Evolutionary conservation across 441 rosid genomes (phyloP), one percentile per base, ranked within the genome.

Genomic region (Gossypium lobatum): DNA sequence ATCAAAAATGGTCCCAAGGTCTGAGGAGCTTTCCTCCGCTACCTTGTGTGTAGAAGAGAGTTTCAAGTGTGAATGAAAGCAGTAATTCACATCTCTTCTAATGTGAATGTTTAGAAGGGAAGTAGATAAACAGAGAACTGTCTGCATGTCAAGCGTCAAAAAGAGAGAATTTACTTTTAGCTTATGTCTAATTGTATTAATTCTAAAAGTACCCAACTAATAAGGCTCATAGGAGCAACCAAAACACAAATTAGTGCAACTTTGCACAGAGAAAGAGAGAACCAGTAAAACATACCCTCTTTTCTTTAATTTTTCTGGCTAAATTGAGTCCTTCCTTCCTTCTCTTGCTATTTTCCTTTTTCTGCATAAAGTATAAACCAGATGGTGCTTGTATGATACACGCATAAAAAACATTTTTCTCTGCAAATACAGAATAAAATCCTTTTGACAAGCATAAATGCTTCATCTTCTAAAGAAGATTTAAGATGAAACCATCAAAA

Each of bases 321-420:
- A 76, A 74, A 74, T 73, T 75, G 34, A 80, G 79, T 21, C 82
- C 88, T 68, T 89, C 87, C 79, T 88, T 93, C 81, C 86, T 89
- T 77, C 88, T 85, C 87, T 89, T 91, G 81, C 83, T 75, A 26
- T 21, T 81, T 77, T 87, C 95, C 64, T 87, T 91, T 75, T 76
- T 86, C 92, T 91, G 85, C 64, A 68, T 28, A 82, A 81, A 60
- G 65, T 70, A 75, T 55, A 21, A 63, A 80, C 61, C 61, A 64
- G 31, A 68, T 58, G 52, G 45, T 31, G 71, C 9, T 61, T 18
- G 55, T 57, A 42, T 54, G 31, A 28, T 61, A 61, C 11, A 59
- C 3, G 34, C 10, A 39, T 6, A 20, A 55, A 57, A 42, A 65
- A 28, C 4, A n/a, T n/a, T 31, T 28, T 28, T 37, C 52, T 64